Base-by-base conservation (phyloP, 1,284 basidiomycete genomes). In the Rugosomyces carneus region DNA sequence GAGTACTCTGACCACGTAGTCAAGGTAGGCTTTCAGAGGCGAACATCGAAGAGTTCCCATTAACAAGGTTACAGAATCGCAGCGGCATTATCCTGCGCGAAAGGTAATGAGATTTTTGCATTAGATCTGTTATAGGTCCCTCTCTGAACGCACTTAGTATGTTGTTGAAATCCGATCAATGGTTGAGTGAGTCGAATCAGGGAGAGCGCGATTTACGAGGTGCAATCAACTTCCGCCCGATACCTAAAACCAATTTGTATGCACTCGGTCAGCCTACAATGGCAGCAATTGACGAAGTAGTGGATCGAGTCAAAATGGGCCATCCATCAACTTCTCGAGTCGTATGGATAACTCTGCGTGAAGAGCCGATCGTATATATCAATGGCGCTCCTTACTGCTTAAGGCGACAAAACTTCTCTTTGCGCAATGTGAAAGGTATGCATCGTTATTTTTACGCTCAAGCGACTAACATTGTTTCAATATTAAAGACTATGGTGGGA, bases 1-100 rank as follows among this genome's bases (percentile, higher is more conserved):
- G 93, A 97, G 61, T 97, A 92, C 71, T 91, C 90, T 3, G 89
- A 90, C 44, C 89, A 93, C 60, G 90, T 97, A 31, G 82, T 98
- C 34, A 88, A 88, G 72, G 88, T 87, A 32, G 6, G 46, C 10
- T 32, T 10, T n/a, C 5, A 27, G 29, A 10, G 13, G 5, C 7
- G 11, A 31, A 31, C 11, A 31, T 10, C 13, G 11, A 26, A 26
- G 29, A 4, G 13, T 31, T 31, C 6, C 5, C 4, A 5, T 31
- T 5, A 13, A 8, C 13, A 31, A 3, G 35, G 31, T 29, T 45
- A 40, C 57, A 90, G 81, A 90, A 92, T 60, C 84, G 94, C n/a
- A 85, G 80, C 49, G 93, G 94, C 0, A 92, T 97, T 59, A 94
- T 96, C 60, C 68, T 98, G 15, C 80, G 94, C 32, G 86, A 93